Evolutionary conservation across 306 rosid genomes (phyloP).

Genomic region (Cicer arietinum): DNA sequence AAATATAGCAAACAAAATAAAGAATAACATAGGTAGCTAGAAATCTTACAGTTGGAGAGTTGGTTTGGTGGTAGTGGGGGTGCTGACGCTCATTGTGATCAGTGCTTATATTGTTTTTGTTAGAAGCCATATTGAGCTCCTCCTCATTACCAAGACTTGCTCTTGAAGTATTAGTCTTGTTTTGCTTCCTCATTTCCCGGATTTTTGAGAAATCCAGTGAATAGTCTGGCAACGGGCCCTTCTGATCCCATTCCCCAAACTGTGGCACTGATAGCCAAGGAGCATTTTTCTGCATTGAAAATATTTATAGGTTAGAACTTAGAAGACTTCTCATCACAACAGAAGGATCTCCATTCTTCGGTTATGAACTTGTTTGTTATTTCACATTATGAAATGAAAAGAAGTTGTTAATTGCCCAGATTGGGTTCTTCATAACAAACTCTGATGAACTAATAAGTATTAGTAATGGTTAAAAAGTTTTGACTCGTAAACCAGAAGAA

Average conservation of each 20-base stretch:
- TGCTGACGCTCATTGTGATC: constrained; percentile 59
- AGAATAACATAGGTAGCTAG: constrained; percentile 35
- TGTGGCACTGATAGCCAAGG: constrained; percentile 98
- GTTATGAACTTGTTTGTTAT: not conserved
- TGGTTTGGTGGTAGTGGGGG: constrained; percentile 62
- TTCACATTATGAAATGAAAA: constrained; percentile 23
- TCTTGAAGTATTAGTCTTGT: constrained; percentile 84
- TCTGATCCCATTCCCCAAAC: constrained; percentile 98
- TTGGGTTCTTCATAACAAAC: not conserved
- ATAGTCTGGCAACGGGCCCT: constrained; percentile 93
- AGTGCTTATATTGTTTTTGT: constrained; percentile 46
- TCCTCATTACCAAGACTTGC: constrained; percentile 98
- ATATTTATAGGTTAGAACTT: constrained; percentile 15
- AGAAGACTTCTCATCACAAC: constrained; percentile 22
- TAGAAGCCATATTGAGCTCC: constrained; percentile 65
- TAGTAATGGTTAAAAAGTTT: constrained; percentile 9
- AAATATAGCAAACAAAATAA: constrained; percentile 15
- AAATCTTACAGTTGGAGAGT: constrained; percentile 83
- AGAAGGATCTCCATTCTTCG: not conserved
- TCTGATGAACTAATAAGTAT: not conserved
- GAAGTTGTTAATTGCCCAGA: not conserved
- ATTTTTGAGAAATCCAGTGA: constrained; percentile 94
- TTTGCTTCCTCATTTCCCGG: constrained; percentile 93
- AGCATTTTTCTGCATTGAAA: constrained; percentile 67
- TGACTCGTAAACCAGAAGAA: constrained; percentile 1